Conservation (phyloP, 495 filamentous ascomycete species). For the Haplographium delicatum region DNA sequence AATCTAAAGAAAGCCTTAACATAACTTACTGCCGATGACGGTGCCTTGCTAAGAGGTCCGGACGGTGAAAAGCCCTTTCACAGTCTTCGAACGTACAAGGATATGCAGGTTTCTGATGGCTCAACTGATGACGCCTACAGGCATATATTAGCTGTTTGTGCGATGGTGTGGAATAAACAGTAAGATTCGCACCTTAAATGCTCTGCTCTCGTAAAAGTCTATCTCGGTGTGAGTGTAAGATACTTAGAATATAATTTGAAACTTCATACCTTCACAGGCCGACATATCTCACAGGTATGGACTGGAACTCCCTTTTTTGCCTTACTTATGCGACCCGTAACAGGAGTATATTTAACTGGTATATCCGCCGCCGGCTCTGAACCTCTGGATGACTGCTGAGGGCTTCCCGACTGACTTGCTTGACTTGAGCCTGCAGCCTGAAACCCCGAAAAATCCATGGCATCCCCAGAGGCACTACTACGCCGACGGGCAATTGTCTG, state of each 20-base stretch:
- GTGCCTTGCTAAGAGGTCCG: slow-evolving; percentile 74
- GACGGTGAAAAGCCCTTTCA: slow-evolving; percentile 58
- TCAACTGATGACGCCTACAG: slow-evolving; percentile 75
- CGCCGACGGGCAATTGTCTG: slow-evolving; percentile 8
- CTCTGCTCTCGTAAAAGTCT: slow-evolving; percentile 80
- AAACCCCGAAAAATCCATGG: slow-evolving; percentile 18
- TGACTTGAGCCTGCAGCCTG: slow-evolving; percentile 11
- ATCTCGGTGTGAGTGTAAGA: slow-evolving; percentile 23
- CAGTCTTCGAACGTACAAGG: slow-evolving; percentile 62
- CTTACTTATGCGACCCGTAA: slow-evolving; percentile 70
- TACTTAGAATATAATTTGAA: slow-evolving; percentile 9
- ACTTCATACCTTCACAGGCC: slow-evolving; percentile 10
- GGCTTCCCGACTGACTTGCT: slow-evolving; percentile 12
- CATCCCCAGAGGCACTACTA: slow-evolving; percentile 11
- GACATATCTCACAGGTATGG: slow-evolving; percentile 57
- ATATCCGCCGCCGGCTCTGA: slow-evolving; percentile 27
- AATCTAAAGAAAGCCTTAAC: not conserved
- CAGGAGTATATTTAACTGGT: slow-evolving; percentile 56
- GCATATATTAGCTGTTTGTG: slow-evolving; percentile 1
- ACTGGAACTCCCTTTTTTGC: slow-evolving; percentile 81
- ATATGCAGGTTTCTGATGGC: slow-evolving; percentile 69
- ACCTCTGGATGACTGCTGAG: slow-evolving; percentile 22
- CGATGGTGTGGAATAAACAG: not conserved
- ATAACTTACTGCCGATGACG: slow-evolving; percentile 71
- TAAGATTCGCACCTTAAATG: slow-evolving; percentile 59